A percentile compares a stretch with the other conserved stretches of the same genome.
phyloP scores from a whole-genome alignment of 1,139 yeast genomes.

The Insectozyma bohioensis region DNA sequence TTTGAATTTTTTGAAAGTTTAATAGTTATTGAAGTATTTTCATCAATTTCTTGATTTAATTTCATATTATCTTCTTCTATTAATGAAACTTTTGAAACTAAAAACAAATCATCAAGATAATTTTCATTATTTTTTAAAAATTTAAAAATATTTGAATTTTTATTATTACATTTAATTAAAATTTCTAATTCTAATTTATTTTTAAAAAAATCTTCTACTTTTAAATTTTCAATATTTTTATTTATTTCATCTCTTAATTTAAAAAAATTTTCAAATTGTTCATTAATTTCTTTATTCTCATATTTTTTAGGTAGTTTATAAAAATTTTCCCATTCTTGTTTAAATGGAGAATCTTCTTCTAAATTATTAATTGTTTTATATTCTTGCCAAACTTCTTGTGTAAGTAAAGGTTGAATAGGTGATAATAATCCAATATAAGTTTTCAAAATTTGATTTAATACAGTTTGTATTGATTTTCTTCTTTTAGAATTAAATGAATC shows the following conservation, averaged over 20 bases:
- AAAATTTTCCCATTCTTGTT: conserved; percentile 34
- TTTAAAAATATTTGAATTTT: conserved; percentile 8
- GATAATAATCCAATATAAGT: conserved; percentile 66
- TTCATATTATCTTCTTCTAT: conserved; percentile 26
- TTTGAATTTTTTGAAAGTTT: conserved; percentile 37
- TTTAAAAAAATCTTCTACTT: conserved; percentile 43
- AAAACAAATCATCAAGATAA: conserved; percentile 55
- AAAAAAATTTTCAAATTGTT: conserved; percentile 43
- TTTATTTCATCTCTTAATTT: conserved; percentile 50
- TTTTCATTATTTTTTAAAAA: conserved; percentile 26
- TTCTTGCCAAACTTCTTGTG: conserved; percentile 86
- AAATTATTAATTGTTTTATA: conserved; percentile 35
- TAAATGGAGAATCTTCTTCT: conserved; percentile 51
- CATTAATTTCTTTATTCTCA: conserved; percentile 29
- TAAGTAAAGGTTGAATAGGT: conserved; percentile 79
- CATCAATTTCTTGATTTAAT: too few relatives aligned
- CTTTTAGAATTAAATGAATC: conserved; percentile 48
- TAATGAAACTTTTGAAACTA: conserved; percentile 56
- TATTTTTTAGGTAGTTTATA: conserved; percentile 29
- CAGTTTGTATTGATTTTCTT: conserved; percentile 72
- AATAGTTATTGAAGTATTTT: conserved; percentile 7
- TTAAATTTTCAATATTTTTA: conserved; percentile 32
- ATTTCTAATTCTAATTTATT: conserved; percentile 66
- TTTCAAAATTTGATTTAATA: conserved; percentile 58
- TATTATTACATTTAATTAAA: conserved; percentile 26